A percentile compares a stretch with the other conserved stretches of the same genome.
These are phyloP conservation scores for Fusarium cicatricum DNA, from an alignment of 2,329 filamentous ascomycete species.

Conservation along the genomic window DNA sequence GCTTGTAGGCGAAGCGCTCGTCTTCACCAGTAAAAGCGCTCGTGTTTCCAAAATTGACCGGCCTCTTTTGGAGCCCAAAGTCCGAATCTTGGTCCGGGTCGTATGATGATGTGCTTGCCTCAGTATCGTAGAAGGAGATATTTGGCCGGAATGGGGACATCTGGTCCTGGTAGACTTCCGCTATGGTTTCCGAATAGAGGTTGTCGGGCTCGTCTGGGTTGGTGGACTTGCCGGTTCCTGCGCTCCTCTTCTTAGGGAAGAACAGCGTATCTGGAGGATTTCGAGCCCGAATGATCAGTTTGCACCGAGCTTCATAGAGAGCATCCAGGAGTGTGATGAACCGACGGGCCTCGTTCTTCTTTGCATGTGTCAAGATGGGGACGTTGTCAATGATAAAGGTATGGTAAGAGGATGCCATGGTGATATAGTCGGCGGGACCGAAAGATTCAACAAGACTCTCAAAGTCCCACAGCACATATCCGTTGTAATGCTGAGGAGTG, in stretches of 20 bases:
- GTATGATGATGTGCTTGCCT: slow-evolving; percentile 56
- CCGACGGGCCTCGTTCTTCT: slow-evolving; percentile 82
- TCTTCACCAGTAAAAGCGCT: slow-evolving; percentile 80
- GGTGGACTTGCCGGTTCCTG: not conserved
- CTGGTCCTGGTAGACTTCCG: slow-evolving; percentile 80
- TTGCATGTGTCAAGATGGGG: slow-evolving; percentile 70
- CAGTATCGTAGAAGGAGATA: slow-evolving; percentile 69
- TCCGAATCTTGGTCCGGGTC: slow-evolving; percentile 66
- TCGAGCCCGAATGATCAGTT: slow-evolving; percentile 73
- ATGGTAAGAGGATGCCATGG: slow-evolving; percentile 80
- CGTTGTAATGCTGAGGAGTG: slow-evolving; percentile 65
- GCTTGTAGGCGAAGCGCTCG: slow-evolving; percentile 82
- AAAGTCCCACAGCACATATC: slow-evolving; percentile 73
- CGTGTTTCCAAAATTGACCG: slow-evolving; percentile 72
- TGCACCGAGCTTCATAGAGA: slow-evolving; percentile 82
- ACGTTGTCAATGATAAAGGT: slow-evolving; percentile 78
- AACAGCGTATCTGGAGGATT: slow-evolving; percentile 77
- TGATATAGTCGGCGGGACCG: slow-evolving; percentile 84
- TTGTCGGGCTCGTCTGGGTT: slow-evolving; percentile 43
- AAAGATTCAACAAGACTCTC: slow-evolving; percentile 71
- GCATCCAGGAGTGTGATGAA: slow-evolving; percentile 85
- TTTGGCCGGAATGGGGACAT: slow-evolving; percentile 82
- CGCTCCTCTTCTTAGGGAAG: slow-evolving; percentile 68
- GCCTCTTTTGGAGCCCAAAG: slow-evolving; percentile 53
- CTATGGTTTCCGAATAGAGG: slow-evolving; percentile 55